Evolutionary conservation across 257 asterid genomes (phyloP).

Genomic region (Solanum sitiens): DNA sequence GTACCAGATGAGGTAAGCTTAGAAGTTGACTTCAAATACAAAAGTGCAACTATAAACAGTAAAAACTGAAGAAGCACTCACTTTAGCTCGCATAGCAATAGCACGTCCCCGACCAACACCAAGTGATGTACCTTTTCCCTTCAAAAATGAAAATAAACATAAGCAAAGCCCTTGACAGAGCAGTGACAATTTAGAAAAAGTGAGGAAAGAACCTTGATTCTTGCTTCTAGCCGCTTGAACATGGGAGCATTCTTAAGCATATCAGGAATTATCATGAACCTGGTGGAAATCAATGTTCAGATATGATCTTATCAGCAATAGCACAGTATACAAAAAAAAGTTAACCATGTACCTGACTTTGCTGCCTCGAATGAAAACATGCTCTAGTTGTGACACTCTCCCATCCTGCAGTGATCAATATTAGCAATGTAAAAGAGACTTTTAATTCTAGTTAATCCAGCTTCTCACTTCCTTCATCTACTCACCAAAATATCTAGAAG

Average conservation of each 20-base stretch:
- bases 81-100: constrained; percentile 93
- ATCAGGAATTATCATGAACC: constrained; percentile 98
- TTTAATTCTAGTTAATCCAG: not conserved
- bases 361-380: constrained; percentile 95
- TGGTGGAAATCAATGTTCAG: constrained; percentile 10
- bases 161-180: not conserved
- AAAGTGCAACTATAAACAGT: not conserved
- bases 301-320: not conserved
- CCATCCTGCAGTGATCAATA: constrained; percentile 56
- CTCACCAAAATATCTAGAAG: not conserved
- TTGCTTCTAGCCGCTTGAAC: constrained; percentile 94
- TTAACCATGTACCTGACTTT: constrained; percentile 62
- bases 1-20: not conserved
- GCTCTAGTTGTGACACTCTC: constrained; percentile 85
- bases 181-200: not conserved
- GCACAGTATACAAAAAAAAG: not conserved
- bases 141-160: constrained; percentile 15
- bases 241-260: constrained; percentile 99
- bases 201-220: constrained; percentile 61
- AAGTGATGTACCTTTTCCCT: constrained; percentile 93
- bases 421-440: not conserved
- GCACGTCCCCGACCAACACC: constrained; percentile 99
- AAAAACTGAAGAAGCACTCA: constrained; percentile 17
- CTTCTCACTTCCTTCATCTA: not conserved
- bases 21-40: not conserved